phyloP scores from a whole-genome alignment of 257 asterid genomes.

The Solanum lycopersicoides region DNA sequence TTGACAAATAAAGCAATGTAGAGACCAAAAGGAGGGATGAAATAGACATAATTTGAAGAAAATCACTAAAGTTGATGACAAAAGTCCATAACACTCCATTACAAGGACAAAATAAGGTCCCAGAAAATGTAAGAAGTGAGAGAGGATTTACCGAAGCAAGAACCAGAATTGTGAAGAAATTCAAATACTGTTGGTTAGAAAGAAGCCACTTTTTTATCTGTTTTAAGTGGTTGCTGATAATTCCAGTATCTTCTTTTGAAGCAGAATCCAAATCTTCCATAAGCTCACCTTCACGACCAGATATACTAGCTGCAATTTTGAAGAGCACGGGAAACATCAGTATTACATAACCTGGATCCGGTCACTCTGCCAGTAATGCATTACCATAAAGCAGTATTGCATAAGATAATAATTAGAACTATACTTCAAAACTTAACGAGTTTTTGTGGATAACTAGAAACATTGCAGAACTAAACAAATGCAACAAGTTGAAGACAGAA shows the following conservation, averaged over 20 bases:
- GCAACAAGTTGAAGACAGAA: neutral
- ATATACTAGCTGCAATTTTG: slow-evolving; percentile 35
- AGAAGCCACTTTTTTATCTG: slow-evolving; percentile 59
- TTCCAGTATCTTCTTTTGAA: slow-evolving; percentile 26
- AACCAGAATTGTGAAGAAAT: slow-evolving; percentile 57
- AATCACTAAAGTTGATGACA: neutral
- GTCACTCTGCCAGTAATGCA: neutral
- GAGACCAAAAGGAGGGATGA: neutral
- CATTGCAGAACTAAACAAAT: neutral
- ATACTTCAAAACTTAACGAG: neutral
- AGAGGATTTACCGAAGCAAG: slow-evolving; percentile 64
- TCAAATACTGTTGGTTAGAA: slow-evolving; percentile 54
- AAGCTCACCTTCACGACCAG: slow-evolving; percentile 45
- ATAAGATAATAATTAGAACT: neutral
- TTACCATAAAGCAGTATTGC: neutral
- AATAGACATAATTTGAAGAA: neutral
- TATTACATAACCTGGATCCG: neutral
- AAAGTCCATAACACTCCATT: neutral
- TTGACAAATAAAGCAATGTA: neutral
- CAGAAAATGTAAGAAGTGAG: neutral
- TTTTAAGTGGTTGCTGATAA: slow-evolving; percentile 31
- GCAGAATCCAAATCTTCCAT: slow-evolving; percentile 61
- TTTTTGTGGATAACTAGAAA: neutral
- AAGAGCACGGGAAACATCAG: neutral
- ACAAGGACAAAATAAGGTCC: neutral